Conservation (phyloP, 2,329 filamentous ascomycete genomes). For the Moelleriella libera region DNA sequence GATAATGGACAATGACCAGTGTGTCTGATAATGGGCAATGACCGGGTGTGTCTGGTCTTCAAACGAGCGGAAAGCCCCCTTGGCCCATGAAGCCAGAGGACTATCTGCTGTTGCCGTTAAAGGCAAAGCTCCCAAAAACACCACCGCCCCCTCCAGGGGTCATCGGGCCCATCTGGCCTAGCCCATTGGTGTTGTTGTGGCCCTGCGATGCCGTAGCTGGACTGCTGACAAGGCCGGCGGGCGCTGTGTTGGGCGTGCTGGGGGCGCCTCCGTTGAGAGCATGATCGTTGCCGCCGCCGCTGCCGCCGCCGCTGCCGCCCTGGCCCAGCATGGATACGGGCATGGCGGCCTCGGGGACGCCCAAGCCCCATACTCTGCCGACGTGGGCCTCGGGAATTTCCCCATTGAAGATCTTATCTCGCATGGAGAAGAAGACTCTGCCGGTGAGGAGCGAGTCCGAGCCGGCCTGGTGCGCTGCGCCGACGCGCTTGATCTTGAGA, state of each 20-base stretch:
- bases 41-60: no score
- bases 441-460: conserved; percentile 90
- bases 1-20: no score
- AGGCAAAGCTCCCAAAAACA: conserved; percentile 61
- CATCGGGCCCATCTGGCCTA: conserved; percentile 51
- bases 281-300: no score
- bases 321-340: conserved; percentile 19
- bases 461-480: conserved; percentile 80
- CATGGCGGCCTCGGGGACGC: conserved; percentile 46
- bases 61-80: no score
- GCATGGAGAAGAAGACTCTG: conserved; percentile 87
- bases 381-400: conserved; percentile 68
- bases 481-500: conserved; percentile 78
- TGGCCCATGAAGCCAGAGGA: conserved; percentile 2
- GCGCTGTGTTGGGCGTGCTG: conserved; percentile 56
- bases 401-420: conserved; percentile 74
- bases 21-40: no score
- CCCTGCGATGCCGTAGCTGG: conserved; percentile 28
- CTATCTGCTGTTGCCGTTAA: conserved; percentile 26
- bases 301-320: conserved; percentile 19
- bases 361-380: conserved; percentile 88
- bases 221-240: conserved; percentile 29
- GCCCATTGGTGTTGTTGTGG: conserved; percentile 43
- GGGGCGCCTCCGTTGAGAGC: conserved; percentile 27
- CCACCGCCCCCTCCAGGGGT: conserved; percentile 65